Evolutionary conservation across 768 basidiomycete genomes (phyloP), one percentile per base, ranked within the genome.

Genomic region (Mycena indigotica): DNA sequence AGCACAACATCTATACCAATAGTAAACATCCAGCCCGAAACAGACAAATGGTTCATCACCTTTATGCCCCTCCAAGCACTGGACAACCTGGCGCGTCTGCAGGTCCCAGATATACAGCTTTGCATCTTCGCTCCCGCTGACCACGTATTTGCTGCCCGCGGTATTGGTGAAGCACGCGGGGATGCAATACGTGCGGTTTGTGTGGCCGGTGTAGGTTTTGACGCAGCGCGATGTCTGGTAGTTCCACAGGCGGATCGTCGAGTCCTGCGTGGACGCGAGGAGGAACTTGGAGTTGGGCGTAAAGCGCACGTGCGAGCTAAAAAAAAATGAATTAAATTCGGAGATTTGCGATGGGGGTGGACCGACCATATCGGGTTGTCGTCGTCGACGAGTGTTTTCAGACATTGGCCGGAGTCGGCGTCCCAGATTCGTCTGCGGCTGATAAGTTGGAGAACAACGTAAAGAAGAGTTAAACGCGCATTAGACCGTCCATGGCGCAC

Each of bases 331-430:
- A 35, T 45, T 51, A n/a, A n/a, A n/a, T n/a, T n/a, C n/a, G n/a
- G n/a, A n/a, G n/a, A n/a, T n/a, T n/a, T n/a, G n/a, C n/a, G n/a
- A n/a, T n/a, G n/a, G n/a, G n/a, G n/a, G n/a, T n/a, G n/a, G 54
- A 66, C 76, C 39, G 57, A 93, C 91, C 86, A 95, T 71, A 95
- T 88, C 2, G 96, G 95, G 72, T 94, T 97, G 61, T 94, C 93
- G 66, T 98, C 97, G 65, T 98, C 95, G 10, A 95, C 95, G 45
- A 99, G 73, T 2, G 97, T 98, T 73, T 97, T 98, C 50, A 99
- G 79, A 73, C 97, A 99, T 73, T 99, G 97, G 2, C 96, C 97
- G 3, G 95, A 96, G 54, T 95, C 87, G 0, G 93, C 88, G 68
- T 99, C 96, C 97, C 97, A 99, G 57, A 98, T 85, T 56, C 97